Conservation (phyloP, 2,329 filamentous ascomycete genomes). For the Monosporascus sp. region DNA sequence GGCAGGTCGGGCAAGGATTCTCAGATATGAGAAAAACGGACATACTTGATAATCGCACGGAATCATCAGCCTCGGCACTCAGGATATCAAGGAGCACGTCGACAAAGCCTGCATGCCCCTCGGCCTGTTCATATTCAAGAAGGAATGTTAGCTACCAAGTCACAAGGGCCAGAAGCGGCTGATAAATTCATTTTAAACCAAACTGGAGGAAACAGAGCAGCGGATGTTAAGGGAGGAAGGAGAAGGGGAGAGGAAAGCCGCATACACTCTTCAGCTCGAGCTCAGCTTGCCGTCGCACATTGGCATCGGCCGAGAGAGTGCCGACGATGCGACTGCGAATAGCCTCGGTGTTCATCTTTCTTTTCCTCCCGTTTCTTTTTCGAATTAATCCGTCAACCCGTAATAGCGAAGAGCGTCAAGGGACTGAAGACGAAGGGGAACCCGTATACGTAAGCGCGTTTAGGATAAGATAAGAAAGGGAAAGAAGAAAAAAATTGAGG, state of each 20-base stretch:
- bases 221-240: background rate
- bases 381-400: background rate
- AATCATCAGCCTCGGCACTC: constrained; percentile 78
- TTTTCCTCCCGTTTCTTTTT: background rate
- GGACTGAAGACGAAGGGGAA: background rate
- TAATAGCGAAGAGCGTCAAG: background rate
- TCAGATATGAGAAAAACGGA: constrained; percentile 12
- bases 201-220: background rate
- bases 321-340: constrained; percentile 72
- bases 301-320: constrained; percentile 69
- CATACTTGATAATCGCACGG: constrained; percentile 84
- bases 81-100: constrained; percentile 88
- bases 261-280: constrained; percentile 76
- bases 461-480: background rate
- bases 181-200: too few relatives aligned
- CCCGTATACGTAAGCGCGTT: background rate
- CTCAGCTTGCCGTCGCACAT: constrained; percentile 71
- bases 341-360: constrained; percentile 66
- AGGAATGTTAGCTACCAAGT: background rate
- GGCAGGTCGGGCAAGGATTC: constrained; percentile 1
- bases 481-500: background rate
- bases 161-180: too few relatives aligned
- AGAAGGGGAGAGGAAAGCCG: constrained; percentile 7
- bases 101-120: constrained; percentile 83
- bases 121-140: constrained; percentile 55